These are phyloP conservation scores for Astragalus glycyphyllos DNA, from an alignment of 306 rosid species.

Conservation along the genomic window DNA sequence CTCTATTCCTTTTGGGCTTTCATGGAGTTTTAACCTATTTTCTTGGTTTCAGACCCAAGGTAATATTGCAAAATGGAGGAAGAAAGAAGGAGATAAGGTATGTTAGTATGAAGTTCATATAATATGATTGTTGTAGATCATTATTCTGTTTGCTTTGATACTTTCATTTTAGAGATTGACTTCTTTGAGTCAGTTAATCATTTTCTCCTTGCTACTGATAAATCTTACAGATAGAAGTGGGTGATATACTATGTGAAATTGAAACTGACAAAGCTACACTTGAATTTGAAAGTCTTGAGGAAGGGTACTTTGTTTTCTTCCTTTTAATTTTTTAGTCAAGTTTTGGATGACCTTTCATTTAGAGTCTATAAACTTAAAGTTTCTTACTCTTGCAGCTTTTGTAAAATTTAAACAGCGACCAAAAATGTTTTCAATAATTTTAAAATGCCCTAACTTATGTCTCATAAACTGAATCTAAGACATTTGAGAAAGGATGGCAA, in stretches of 20 bases:
- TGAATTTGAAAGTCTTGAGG: slow-evolving; percentile 96
- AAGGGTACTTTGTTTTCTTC: slow-evolving; percentile 70
- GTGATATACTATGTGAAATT: slow-evolving; percentile 92
- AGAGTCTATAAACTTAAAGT: slow-evolving; percentile 1
- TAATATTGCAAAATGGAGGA: slow-evolving; percentile 87
- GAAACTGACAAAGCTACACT: slow-evolving; percentile 98
- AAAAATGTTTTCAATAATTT: slow-evolving; percentile 18
- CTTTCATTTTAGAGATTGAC: slow-evolving; percentile 33
- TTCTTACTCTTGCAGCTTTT: slow-evolving; percentile 7
- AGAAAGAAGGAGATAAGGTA: slow-evolving; percentile 98
- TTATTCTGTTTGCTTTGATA: slow-evolving; percentile 37
- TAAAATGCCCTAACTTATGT: not conserved
- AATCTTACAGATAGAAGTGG: slow-evolving; percentile 81
- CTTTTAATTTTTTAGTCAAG: slow-evolving; percentile 3
- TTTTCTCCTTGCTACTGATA: slow-evolving; percentile 44
- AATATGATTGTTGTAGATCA: slow-evolving; percentile 43
- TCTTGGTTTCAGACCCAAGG: slow-evolving; percentile 79
- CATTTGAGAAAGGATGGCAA: slow-evolving; percentile 4
- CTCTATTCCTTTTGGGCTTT: slow-evolving; percentile 38
- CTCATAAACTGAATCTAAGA: not conserved
- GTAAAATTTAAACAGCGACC: slow-evolving; percentile 1
- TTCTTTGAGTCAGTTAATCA: slow-evolving; percentile 38
- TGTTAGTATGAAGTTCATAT: slow-evolving; percentile 43
- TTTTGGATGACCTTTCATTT: slow-evolving; percentile 36
- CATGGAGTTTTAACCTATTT: slow-evolving; percentile 40